These are phyloP conservation scores for Phytopythium vexans DNA, from an alignment of 352 stramenopile species.

Conservation along the genomic window DNA sequence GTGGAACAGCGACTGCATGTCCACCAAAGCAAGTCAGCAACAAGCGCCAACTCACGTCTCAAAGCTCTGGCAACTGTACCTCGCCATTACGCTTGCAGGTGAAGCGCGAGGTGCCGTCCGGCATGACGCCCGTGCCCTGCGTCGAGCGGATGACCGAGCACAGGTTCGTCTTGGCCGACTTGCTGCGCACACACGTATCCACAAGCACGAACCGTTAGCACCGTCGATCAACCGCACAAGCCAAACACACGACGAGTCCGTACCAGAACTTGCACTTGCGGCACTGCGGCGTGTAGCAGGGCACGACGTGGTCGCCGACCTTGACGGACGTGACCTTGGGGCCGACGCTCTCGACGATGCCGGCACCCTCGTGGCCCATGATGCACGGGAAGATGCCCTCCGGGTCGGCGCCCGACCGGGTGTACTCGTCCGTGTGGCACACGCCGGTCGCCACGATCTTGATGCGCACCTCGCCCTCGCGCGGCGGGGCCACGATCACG, in stretches of 20 bases:
- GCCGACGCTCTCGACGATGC: slow-evolving; percentile 82
- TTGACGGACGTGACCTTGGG: slow-evolving; percentile 74
- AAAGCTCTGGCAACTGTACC: slow-evolving; percentile 9
- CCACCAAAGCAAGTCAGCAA: not conserved
- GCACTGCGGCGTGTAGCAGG: slow-evolving; percentile 94
- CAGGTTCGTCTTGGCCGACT: slow-evolving; percentile 84
- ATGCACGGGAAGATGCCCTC: slow-evolving; percentile 86
- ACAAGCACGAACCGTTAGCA: not conserved
- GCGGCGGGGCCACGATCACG: slow-evolving; percentile 65
- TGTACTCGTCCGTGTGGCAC: slow-evolving; percentile 89
- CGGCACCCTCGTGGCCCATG: slow-evolving; percentile 84
- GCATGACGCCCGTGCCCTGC: slow-evolving; percentile 78
- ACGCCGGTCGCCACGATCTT: slow-evolving; percentile 83
- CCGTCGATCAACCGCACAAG: not conserved
- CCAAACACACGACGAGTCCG: slow-evolving; percentile 4
- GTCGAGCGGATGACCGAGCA: slow-evolving; percentile 82
- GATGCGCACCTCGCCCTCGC: slow-evolving; percentile 75
- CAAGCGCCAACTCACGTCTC: not conserved
- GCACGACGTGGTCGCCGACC: slow-evolving; percentile 92
- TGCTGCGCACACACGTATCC: slow-evolving; percentile 25
- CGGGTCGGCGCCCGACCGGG: slow-evolving; percentile 69
- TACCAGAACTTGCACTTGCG: slow-evolving; percentile 88
- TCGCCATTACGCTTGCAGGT: slow-evolving; percentile 86
- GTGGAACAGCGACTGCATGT: slow-evolving; percentile 63
- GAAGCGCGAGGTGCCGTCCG: slow-evolving; percentile 79